These are phyloP conservation scores for Cymbopogon flexuosus DNA, from an alignment of 202 grass and related monocot genomes.

Conservation along the genomic window DNA sequence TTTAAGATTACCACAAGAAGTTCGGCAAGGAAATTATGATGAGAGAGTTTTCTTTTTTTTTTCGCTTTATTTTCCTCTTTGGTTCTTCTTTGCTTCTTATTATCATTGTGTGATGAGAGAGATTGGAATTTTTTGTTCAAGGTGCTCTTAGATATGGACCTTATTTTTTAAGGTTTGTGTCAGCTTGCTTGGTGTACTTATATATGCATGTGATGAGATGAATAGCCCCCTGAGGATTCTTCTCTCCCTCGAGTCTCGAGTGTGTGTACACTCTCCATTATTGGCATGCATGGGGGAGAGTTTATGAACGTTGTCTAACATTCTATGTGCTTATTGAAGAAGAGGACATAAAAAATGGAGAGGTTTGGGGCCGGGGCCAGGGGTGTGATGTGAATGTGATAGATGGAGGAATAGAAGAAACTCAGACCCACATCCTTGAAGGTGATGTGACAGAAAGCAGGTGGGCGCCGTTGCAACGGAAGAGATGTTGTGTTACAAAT, in stretches of 20 bases:
- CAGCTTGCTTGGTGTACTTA: slow-evolving; percentile 27
- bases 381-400: slow-evolving; percentile 25
- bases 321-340: slow-evolving; percentile 27
- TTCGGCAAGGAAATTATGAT: slow-evolving; percentile 34
- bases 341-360: neutral
- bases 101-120: slow-evolving; percentile 41
- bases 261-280: neutral
- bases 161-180: slow-evolving; percentile 43
- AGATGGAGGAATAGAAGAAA: slow-evolving; percentile 19
- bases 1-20: slow-evolving; percentile 31
- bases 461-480: slow-evolving; percentile 43
- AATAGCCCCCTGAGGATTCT: neutral
- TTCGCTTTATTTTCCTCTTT: slow-evolving; percentile 24
- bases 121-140: slow-evolving; percentile 54
- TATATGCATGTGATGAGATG: slow-evolving; percentile 36
- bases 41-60: slow-evolving; percentile 22
- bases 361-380: neutral
- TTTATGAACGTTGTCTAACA: slow-evolving; percentile 38
- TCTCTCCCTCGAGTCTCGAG: neutral
- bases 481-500: slow-evolving; percentile 1
- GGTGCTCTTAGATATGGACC: slow-evolving; percentile 55
- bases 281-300: neutral
- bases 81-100: slow-evolving; percentile 8
- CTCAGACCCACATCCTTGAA: slow-evolving; percentile 28
- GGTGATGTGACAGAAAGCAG: slow-evolving; percentile 57